phyloP scores from a whole-genome alignment of 176 grass and related monocot species.

The Triticum monococcum region DNA sequence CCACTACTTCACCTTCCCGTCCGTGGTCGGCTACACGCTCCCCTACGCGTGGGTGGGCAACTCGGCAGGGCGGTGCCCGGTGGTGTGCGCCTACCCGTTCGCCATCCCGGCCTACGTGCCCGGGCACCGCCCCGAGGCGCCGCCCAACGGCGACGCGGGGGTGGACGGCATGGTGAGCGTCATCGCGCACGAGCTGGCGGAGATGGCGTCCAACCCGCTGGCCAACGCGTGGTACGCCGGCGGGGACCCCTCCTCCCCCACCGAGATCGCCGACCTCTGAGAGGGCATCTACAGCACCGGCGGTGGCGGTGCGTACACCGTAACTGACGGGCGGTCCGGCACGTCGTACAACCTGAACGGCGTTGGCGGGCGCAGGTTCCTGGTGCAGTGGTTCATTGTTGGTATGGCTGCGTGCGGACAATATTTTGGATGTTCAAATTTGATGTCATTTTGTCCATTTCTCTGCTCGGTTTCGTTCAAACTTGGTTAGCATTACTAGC shows the following conservation, averaged over 20 bases:
- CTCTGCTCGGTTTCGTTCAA: not conserved
- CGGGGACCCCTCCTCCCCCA: conserved; percentile 75
- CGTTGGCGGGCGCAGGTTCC: conserved; percentile 53
- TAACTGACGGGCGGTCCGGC: conserved; percentile 52
- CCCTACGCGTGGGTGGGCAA: conserved; percentile 95
- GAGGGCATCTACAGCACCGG: conserved; percentile 96
- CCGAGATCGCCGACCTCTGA: conserved; percentile 87
- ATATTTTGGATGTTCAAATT: not conserved
- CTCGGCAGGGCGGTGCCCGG: conserved; percentile 71
- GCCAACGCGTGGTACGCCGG: conserved; percentile 96
- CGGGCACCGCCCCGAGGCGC: conserved; percentile 37
- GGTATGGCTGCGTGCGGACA: not conserved
- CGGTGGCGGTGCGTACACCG: conserved; percentile 74
- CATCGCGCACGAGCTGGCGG: conserved; percentile 90
- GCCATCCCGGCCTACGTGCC: conserved; percentile 68
- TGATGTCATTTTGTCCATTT: not conserved
- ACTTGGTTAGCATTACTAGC: not conserved
- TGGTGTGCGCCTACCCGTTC: conserved; percentile 93
- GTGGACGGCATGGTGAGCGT: conserved; percentile 95
- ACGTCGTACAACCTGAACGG: conserved; percentile 76
- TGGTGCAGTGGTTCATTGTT: conserved; percentile 51
- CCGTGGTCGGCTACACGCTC: conserved; percentile 87
- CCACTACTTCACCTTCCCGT: conserved; percentile 98
- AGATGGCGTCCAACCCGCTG: conserved; percentile 81
- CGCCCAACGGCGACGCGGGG: conserved; percentile 72